These are phyloP conservation scores for Sinapis alba DNA, from an alignment of 441 rosid genomes.

Conservation along the genomic window DNA sequence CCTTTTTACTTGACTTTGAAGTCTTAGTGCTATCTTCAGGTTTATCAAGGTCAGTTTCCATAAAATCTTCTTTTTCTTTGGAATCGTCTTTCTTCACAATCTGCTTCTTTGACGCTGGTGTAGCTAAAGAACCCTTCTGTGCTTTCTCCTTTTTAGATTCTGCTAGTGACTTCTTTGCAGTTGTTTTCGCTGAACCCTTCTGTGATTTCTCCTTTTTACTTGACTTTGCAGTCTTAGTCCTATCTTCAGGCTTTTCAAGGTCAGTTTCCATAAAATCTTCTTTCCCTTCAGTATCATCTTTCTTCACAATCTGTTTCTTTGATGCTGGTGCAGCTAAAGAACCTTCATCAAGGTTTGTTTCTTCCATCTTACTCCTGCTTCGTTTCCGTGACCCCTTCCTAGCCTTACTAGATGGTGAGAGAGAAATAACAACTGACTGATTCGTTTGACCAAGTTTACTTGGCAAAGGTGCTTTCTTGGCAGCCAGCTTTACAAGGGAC, in stretches of 20 bases:
- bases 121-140: no score
- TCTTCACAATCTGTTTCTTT: slow-evolving; percentile 37
- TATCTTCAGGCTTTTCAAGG: slow-evolving; percentile 34
- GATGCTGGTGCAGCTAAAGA: slow-evolving; percentile 18
- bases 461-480: slow-evolving; percentile 40
- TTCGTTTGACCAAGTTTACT: slow-evolving; percentile 39
- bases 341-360: slow-evolving; percentile 12
- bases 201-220: slow-evolving; percentile 28
- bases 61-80: slow-evolving; percentile 35
- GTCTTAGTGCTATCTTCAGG: slow-evolving; percentile 32
- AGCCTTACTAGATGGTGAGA: slow-evolving; percentile 34
- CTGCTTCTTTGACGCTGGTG: slow-evolving; percentile 30
- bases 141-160: neutral
- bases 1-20: slow-evolving; percentile 34
- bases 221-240: slow-evolving; percentile 33
- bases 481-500: slow-evolving; percentile 35
- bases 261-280: slow-evolving; percentile 34
- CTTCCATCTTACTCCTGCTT: slow-evolving; percentile 43
- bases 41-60: slow-evolving; percentile 36
- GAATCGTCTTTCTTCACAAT: slow-evolving; percentile 33
- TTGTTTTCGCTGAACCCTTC: slow-evolving; percentile 22
- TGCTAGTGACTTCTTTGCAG: neutral
- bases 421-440: slow-evolving; percentile 39
- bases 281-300: slow-evolving; percentile 30
- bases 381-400: slow-evolving; percentile 39